phyloP scores from a whole-genome alignment of 2,329 filamentous ascomycete genomes.

The Bipolaris gigantea region DNA sequence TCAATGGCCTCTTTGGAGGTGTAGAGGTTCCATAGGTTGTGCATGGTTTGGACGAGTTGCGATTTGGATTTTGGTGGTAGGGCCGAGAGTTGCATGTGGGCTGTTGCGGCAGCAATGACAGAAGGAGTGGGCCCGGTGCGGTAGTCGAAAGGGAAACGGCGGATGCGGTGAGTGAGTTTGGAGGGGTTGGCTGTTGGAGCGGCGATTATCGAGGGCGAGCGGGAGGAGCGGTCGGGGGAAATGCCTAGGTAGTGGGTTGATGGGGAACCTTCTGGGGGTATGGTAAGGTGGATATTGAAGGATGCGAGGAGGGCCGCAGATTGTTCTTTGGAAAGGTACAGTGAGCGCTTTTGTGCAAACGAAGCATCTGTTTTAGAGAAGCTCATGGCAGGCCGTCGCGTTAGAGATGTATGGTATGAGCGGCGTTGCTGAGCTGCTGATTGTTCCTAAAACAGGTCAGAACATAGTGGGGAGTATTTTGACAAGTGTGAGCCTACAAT shows the following conservation, averaged over 20 bases:
- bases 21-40: conserved; percentile 62
- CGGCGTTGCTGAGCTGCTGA: conserved; percentile 53
- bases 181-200: conserved; percentile 55
- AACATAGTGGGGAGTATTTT: neutral
- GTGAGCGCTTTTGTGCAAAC: conserved; percentile 50
- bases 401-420: conserved; percentile 46
- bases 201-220: conserved; percentile 65
- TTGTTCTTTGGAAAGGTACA: conserved; percentile 60
- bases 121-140: conserved; percentile 45
- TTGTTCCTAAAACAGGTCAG: conserved; percentile 31
- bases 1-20: conserved; percentile 66
- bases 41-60: conserved; percentile 55
- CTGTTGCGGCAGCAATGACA: conserved; percentile 49
- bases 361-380: conserved; percentile 1
- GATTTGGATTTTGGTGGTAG: conserved; percentile 49
- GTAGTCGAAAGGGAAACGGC: conserved; percentile 66
- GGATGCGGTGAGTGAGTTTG: conserved; percentile 49
- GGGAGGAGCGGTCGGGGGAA: conserved; percentile 64
- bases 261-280: conserved; percentile 34
- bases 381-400: conserved; percentile 16
- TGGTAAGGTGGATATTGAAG: conserved; percentile 53
- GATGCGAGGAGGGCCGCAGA: conserved; percentile 60
- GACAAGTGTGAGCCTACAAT: conserved; percentile 32
- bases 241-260: conserved; percentile 61
- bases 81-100: conserved; percentile 58